These are phyloP conservation scores for Neostapfia colusana DNA, from an alignment of 176 grass and related monocot species.

Conservation along the genomic window DNA sequence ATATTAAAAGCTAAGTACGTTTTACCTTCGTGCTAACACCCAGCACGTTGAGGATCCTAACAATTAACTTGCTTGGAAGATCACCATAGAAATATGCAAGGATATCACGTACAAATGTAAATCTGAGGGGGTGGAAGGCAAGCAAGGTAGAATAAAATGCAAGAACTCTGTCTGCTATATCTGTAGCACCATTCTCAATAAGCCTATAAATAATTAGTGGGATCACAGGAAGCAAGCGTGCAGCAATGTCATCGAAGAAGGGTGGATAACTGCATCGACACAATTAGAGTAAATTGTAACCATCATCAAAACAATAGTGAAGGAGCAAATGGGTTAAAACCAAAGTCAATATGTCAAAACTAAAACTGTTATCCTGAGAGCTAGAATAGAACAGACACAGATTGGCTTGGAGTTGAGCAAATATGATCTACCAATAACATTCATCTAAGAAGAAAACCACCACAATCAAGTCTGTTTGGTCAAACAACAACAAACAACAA, in stretches of 20 bases:
- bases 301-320: constrained; percentile 23
- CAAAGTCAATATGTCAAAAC: constrained; percentile 25
- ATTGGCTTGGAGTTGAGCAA: not conserved
- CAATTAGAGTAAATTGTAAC: constrained; percentile 34
- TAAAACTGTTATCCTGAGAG: constrained; percentile 28
- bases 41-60: constrained; percentile 82
- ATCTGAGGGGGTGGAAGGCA: constrained; percentile 88
- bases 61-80: constrained; percentile 85
- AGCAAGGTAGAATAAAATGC: constrained; percentile 75
- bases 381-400: constrained; percentile 11
- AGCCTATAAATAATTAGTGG: constrained; percentile 95
- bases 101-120: constrained; percentile 95
- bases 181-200: constrained; percentile 87
- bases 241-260: constrained; percentile 97
- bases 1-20: constrained; percentile 22
- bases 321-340: constrained; percentile 16
- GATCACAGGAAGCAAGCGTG: constrained; percentile 82
- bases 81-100: constrained; percentile 97
- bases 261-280: constrained; percentile 76
- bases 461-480: not conserved
- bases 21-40: constrained; percentile 81
- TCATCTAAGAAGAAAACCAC: constrained; percentile 23
- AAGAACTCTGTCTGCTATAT: constrained; percentile 90
- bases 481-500: too few relatives aligned
- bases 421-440: not conserved